Base-by-base conservation (phyloP, 2,329 filamentous ascomycete genomes). In the Exophiala sp. region DNA sequence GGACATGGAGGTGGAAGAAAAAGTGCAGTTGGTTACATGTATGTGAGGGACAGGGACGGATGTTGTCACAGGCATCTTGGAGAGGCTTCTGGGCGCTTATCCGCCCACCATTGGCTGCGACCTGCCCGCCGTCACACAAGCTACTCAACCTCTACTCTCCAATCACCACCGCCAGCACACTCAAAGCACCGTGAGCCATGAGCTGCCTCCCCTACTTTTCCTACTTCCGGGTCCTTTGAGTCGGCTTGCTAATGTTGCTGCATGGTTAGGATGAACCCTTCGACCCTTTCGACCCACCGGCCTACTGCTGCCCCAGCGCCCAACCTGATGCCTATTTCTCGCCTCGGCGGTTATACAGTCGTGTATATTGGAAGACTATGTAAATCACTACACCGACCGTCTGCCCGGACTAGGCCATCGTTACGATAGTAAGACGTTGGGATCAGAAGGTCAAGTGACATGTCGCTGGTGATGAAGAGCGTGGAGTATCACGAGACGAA, bases 121-220 rank as follows among this genome's bases (percentile, higher is more conserved):
- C 40, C 13, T 23, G 18, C 23, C 24, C 37, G 37, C 45, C 35
- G 47, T 57, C 54, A 57, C 54, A 57, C 54, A 51, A 41, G 40
- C 35, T 27, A 24, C 22, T 19, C 21, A 13, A 24, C 16, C 40
- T 9, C 29, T 35, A 27, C 19, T 11, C 16, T 3, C 27, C 51
- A 57, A 57, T 57, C 44, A 52, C 24, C 34, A n/a, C 38, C 22
- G 11, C 37, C 42, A 45, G 50, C 50, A 51, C 50, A 52, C 45
- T 38, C 41, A 16, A 38, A 22, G 24, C 41, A 18, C 23, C 40
- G 14, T 5, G 34, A n/a, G 19, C 34, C 34, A 19, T 19, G 34
- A 37, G 24, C 32, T 29, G 29, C 24, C 22, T 41, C 45, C 51
- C 51, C 27, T 45, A 38, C n/a, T n/a, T n/a, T n/a, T 50, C 51